Evolutionary conservation across 1,139 yeast genomes (phyloP).

Genomic region (Blastobotrys petasosporus): DNA sequence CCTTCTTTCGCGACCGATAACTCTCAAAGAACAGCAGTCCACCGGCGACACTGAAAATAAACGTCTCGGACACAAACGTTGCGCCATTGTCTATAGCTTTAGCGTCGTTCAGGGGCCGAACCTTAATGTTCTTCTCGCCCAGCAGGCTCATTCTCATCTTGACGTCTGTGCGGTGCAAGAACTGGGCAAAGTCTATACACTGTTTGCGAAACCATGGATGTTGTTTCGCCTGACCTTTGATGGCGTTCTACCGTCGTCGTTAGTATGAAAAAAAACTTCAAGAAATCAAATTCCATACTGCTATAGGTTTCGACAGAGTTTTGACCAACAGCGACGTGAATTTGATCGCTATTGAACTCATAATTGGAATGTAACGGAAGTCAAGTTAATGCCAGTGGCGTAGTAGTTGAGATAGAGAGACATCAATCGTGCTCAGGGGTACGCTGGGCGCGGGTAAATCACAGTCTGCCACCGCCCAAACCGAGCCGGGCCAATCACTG

Average conservation of each 20-base stretch:
- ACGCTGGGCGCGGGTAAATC: no score
- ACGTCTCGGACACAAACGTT: constrained; percentile 66
- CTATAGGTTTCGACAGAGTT: constrained; percentile 79
- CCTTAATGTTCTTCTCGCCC: constrained; percentile 50
- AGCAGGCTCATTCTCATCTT: constrained; percentile 55
- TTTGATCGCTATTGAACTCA: constrained; percentile 58
- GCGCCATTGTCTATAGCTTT: constrained; percentile 85
- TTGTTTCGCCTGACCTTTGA: constrained; percentile 72
- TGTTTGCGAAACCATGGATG: constrained; percentile 56
- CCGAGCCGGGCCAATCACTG: no score
- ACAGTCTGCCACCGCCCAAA: no score
- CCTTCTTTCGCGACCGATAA: constrained; percentile 61
- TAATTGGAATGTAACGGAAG: no score
- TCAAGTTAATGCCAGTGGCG: no score
- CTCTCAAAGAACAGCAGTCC: constrained; percentile 70
- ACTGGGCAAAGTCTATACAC: constrained; percentile 71
- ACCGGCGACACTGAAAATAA: constrained; percentile 75
- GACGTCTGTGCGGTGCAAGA: constrained; percentile 62
- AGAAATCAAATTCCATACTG: constrained; percentile 36
- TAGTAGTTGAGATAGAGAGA: no score
- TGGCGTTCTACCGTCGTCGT: constrained; percentile 36
- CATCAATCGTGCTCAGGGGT: no score
- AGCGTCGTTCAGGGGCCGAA: constrained; percentile 77
- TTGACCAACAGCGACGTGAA: constrained; percentile 67
- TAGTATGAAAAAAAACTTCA: background rate